Evolutionary conservation across 2,329 filamentous ascomycete species (phyloP), one percentile per base, ranked within the genome.

Genomic region (Aureobasidium sp.): DNA sequence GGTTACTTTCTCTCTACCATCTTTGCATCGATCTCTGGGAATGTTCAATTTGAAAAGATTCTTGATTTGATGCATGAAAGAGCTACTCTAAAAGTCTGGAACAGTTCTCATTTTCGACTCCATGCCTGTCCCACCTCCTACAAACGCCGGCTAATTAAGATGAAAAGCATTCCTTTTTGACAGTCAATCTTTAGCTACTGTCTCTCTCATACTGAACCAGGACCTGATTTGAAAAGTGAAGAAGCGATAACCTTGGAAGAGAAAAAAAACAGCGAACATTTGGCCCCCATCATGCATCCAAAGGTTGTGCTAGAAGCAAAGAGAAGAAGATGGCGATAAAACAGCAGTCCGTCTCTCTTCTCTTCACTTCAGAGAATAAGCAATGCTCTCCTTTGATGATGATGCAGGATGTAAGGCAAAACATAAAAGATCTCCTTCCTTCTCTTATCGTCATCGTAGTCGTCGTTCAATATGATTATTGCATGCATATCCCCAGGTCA

Each of bases 201-300:
- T 34, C 29, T 30, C 39, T 44, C 29, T 34, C 36, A 15, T n/a
- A 6, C 3, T 30, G 3, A 3, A 29, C 36, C 52, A 44, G 34
- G 16, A 42, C 39, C 39, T 34, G 34, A 25, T 55, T 39, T 55
- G 34, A 32, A 3, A 55, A 21, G 16, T 34, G 34, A 6, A 25
- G 10, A 25, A 16, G 21, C 21, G 21, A 21, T 21, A 42, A 55
- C n/a, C 39, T 34, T 11, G 4, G 1, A 44, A 10, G 13, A 15
- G 25, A 54, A 34, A 5, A 34, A 55, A 34, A 37, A n/a, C 50
- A 21, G 50, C 50, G 16, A 55, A 44, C 39, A 44, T 44, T 44
- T 44, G 27, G 34, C 39, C n/a, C 21, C 32, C 39, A 16, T 55
- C 52, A 42, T 55, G 52, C 52, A 55, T 55, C 52, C 52, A 55